These are phyloP conservation scores for Tausonia pullulans DNA, from an alignment of 1,284 basidiomycete genomes.

Conservation along the genomic window DNA sequence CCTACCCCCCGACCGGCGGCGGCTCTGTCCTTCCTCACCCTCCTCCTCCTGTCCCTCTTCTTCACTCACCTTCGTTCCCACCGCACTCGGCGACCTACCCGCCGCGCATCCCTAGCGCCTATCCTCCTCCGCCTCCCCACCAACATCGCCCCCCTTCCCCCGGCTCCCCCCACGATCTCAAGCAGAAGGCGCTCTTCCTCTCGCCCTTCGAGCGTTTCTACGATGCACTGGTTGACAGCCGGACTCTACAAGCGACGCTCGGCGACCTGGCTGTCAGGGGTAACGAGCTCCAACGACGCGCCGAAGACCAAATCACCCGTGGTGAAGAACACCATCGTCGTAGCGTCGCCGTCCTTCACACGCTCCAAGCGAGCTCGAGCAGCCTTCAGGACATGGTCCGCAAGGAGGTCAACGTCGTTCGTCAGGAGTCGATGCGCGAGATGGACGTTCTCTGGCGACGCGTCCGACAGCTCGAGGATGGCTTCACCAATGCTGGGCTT, in stretches of 20 bases:
- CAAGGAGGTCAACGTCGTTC: conserved; percentile 8
- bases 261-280: neutral
- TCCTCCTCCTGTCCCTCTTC: neutral
- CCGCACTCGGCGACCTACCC: neutral
- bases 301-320: neutral
- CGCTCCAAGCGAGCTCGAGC: conserved; percentile 12
- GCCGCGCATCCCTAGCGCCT: neutral
- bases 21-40: neutral
- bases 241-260: conserved; percentile 45
- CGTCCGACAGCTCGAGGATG: conserved; percentile 3
- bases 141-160: neutral
- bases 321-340: conserved; percentile 7
- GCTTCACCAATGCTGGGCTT: neutral
- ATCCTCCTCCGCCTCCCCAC: neutral
- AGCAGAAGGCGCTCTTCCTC: conserved; percentile 54
- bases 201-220: conserved; percentile 67
- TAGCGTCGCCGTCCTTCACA: conserved; percentile 5
- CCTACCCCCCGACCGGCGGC: too few species aligned
- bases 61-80: neutral
- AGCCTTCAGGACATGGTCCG: conserved; percentile 16
- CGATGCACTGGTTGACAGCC: conserved; percentile 60
- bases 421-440: conserved; percentile 9
- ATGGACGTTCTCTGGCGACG: conserved; percentile 2
- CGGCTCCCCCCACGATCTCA: neutral
- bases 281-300: conserved; percentile 2